Percentiles rank a stretch among this genome's conserved stretches.
phyloP scores from a whole-genome alignment of 2,329 filamentous ascomycete genomes.

The Emergomyces africanus region DNA sequence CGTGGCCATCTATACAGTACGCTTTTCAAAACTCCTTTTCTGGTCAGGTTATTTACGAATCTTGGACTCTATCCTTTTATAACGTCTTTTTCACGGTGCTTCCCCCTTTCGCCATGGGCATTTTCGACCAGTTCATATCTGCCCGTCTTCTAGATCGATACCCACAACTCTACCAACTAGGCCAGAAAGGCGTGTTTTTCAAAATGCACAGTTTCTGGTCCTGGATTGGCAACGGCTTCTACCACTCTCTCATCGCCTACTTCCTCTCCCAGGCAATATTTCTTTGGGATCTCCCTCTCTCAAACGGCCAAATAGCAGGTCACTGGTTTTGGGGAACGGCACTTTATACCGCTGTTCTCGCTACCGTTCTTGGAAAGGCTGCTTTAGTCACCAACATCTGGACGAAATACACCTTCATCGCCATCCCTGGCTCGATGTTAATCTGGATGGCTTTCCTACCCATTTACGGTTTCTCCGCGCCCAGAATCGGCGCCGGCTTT shows the following conservation, averaged over 20 bases:
- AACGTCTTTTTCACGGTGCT: constrained; percentile 97
- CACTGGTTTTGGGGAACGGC: constrained; percentile 98
- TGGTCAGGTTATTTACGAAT: constrained; percentile 95
- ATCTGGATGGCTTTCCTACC: constrained; percentile 89
- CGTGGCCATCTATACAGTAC: constrained; percentile 57
- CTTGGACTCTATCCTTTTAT: constrained; percentile 98
- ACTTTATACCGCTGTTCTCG: constrained; percentile 86
- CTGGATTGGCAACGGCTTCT: constrained; percentile 90
- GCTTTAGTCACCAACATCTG: constrained; percentile 92
- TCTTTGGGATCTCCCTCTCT: constrained; percentile 63
- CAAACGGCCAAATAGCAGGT: constrained; percentile 68
- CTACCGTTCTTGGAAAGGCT: constrained; percentile 89
- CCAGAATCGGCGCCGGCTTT: constrained; percentile 60
- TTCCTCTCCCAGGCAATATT: constrained; percentile 71
- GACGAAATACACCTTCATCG: constrained; percentile 95
- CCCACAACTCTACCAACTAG: constrained; percentile 86
- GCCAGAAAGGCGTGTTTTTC: constrained; percentile 90
- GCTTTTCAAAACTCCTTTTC: constrained; percentile 98
- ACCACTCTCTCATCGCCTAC: constrained; percentile 91
- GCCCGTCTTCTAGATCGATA: constrained; percentile 88
- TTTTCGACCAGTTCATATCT: constrained; percentile 95
- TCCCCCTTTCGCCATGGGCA: constrained; percentile 85
- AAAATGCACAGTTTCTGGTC: constrained; percentile 80
- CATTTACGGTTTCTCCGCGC: constrained; percentile 73
- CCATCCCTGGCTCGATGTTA: constrained; percentile 83